Conservation (phyloP, 495 filamentous ascomycete genomes). For the Lepidopterella palustris region DNA sequence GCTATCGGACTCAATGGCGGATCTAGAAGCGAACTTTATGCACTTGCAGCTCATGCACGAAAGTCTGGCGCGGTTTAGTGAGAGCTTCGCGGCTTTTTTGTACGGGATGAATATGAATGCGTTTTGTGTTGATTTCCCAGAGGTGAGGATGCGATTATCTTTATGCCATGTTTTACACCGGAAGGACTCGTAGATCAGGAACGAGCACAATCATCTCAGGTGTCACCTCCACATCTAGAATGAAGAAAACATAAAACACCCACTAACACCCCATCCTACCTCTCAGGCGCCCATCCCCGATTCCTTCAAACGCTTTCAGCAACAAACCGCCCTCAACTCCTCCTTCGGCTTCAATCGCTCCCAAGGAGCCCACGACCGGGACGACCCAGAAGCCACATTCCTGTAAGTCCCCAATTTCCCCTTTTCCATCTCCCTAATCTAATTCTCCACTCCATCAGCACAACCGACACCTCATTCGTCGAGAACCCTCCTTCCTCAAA, state of each 20-base stretch:
- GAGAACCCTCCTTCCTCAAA: constrained; percentile 76
- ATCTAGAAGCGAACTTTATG: constrained; percentile 95
- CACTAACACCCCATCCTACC: background rate
- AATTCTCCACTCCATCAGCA: constrained; percentile 45
- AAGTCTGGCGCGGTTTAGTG: constrained; percentile 85
- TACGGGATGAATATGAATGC: constrained; percentile 99
- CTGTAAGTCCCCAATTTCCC: constrained; percentile 51
- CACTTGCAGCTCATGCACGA: constrained; percentile 97
- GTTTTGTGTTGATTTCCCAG: constrained; percentile 96
- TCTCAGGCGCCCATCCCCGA: constrained; percentile 56
- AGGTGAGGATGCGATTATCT: constrained; percentile 48
- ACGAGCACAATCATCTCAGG: no score
- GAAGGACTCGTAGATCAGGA: no score
- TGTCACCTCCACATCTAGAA: background rate
- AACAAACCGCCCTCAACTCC: constrained; percentile 12
- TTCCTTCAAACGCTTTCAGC: constrained; percentile 61
- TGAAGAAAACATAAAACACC: background rate
- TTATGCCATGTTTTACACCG: background rate
- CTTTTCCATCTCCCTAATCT: background rate
- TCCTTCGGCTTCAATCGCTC: constrained; percentile 5
- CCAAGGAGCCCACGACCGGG: background rate
- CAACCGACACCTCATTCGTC: constrained; percentile 90
- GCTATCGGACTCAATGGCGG: constrained; percentile 86
- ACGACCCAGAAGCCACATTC: constrained; percentile 74
- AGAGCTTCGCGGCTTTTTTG: constrained; percentile 91